phyloP scores from a whole-genome alignment of 2,329 filamentous ascomycete species.

The Penicillium palitans region DNA sequence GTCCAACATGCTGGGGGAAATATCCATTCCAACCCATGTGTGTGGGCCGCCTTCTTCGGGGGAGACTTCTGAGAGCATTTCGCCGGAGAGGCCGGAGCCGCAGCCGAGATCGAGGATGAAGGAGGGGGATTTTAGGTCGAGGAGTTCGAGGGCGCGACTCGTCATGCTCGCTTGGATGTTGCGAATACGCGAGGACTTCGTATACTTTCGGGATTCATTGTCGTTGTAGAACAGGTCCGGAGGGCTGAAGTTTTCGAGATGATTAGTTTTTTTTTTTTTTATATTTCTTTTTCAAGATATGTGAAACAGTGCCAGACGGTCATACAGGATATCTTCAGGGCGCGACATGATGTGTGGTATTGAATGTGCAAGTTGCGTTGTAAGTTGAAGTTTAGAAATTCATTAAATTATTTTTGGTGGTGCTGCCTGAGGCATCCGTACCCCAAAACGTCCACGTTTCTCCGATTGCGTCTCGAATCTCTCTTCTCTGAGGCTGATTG shows the following conservation, averaged over 20 bases:
- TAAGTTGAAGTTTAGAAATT: slow-evolving; percentile 4
- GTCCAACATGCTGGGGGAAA: slow-evolving; percentile 94
- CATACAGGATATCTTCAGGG: slow-evolving; percentile 89
- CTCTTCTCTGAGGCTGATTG: background rate
- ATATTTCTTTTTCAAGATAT: background rate
- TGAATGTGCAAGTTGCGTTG: background rate
- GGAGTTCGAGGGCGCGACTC: slow-evolving; percentile 84
- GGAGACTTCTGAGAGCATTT: slow-evolving; percentile 76
- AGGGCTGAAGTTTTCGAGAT: slow-evolving; percentile 56
- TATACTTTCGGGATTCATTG: slow-evolving; percentile 93
- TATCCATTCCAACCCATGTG: slow-evolving; percentile 96
- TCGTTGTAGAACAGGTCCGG: slow-evolving; percentile 98
- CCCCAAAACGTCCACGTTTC: slow-evolving; percentile 17
- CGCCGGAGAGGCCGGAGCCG: slow-evolving; percentile 88
- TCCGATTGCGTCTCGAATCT: slow-evolving; percentile 2
- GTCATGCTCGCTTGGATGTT: slow-evolving; percentile 96
- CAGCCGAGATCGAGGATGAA: slow-evolving; percentile 96
- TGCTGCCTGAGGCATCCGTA: slow-evolving; percentile 14
- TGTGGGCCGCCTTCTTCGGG: slow-evolving; percentile 78
- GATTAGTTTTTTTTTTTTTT: slow-evolving; percentile 25
- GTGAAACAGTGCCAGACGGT: slow-evolving; percentile 13
- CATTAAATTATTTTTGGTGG: slow-evolving; percentile 18
- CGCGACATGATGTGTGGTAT: slow-evolving; percentile 73
- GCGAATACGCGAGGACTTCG: slow-evolving; percentile 90
- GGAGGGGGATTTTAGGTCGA: slow-evolving; percentile 75